Evolutionary conservation across 2,329 filamentous ascomycete species (phyloP), one percentile per base, ranked within the genome.

Genomic region (Fusarium concolor): DNA sequence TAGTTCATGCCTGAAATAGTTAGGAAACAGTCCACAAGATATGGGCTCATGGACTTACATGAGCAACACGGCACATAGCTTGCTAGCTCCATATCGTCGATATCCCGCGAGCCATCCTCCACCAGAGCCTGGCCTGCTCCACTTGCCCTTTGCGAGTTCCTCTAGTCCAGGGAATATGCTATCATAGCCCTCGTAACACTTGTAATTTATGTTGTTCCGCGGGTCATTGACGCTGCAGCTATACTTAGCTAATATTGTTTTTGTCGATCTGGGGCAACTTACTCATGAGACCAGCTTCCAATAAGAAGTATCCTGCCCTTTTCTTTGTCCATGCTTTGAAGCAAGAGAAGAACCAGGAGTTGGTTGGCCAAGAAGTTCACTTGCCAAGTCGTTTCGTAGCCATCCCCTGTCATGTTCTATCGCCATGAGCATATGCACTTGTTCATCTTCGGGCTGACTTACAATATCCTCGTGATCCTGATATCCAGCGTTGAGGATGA

Each of bases 31-130:
- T 14, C 28, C 11, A 2, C 2, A 53, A 33, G 22, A 41, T 5
- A 17, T 41, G 17, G 4, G n/a, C 18, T n/a, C 31, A 11, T 18
- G 26, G 12, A 65, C 72, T 69, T 63, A 76, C 72, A 73, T 67
- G 68, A 81, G 72, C 77, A 80, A 80, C 12, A 81, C 69, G 18
- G 62, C 70, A 63, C 75, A 81, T 10, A 81, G 73, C 60, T 80
- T 81, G 35, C 76, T 74, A n/a, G 78, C 79, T 10, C 78, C 79
- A 50, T 81, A 81, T 28, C 79, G 75, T 20, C 78, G 74, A 55
- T 67, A 75, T 11, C 78, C 79, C 6, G 70, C 56, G 14, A 53
- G 67, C 71, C 71, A 75, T 15, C 71, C 72, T 42, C 73, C 62
- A 10, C 59, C 77, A 31, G 77, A 76, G 29, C 70, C 50, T 10